phyloP scores from a whole-genome alignment of 2,329 filamentous ascomycete species.

The Xylaria sp. region DNA sequence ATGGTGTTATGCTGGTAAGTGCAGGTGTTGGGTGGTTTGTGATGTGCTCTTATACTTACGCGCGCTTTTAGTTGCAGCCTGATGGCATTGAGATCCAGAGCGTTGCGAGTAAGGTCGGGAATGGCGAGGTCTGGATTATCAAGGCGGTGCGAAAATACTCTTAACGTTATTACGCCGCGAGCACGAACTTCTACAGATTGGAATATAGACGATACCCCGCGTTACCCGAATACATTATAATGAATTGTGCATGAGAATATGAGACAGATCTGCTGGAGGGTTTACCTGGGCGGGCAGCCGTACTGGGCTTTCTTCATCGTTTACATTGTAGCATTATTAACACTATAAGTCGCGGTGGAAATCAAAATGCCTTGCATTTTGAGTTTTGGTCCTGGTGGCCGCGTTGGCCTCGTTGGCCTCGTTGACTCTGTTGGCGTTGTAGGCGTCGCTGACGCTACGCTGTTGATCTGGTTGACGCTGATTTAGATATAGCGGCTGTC shows the following conservation, averaged over 20 bases:
- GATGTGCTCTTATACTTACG: slow-evolving; percentile 6
- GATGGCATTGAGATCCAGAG: slow-evolving; percentile 80
- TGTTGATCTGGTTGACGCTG: no score
- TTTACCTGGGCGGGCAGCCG: background rate
- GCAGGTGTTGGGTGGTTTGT: background rate
- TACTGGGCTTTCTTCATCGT: background rate
- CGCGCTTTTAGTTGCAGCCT: slow-evolving; percentile 72
- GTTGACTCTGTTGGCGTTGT: no score
- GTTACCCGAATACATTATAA: no score
- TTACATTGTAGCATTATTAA: no score
- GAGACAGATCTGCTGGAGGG: background rate
- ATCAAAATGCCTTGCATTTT: no score
- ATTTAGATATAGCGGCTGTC: no score
- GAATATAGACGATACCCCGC: background rate
- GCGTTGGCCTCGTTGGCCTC: no score
- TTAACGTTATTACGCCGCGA: slow-evolving; percentile 31
- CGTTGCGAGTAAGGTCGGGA: slow-evolving; percentile 80
- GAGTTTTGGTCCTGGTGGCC: no score
- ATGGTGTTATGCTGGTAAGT: slow-evolving; percentile 74
- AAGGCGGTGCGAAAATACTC: slow-evolving; percentile 62
- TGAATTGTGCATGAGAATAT: background rate
- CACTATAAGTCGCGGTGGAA: no score
- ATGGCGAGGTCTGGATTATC: slow-evolving; percentile 90
- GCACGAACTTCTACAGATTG: background rate
- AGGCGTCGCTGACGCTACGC: no score